Evolutionary conservation across 305 asterid species (phyloP).

Genomic region (Andrographis paniculata): DNA sequence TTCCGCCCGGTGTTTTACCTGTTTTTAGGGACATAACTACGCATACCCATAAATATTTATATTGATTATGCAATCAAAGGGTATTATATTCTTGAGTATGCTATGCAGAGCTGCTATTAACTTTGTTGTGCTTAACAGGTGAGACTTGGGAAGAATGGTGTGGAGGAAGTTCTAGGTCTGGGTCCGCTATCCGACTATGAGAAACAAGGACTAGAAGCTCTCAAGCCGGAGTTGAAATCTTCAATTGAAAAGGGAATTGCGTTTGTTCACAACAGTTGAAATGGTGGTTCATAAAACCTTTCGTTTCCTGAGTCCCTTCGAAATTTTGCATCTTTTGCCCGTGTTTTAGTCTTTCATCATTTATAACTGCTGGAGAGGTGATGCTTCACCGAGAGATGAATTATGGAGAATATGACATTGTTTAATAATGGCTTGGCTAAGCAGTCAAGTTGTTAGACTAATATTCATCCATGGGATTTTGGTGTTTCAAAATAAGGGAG

Average conservation of each 20-base stretch:
- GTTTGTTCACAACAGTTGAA: slow-evolving; percentile 32
- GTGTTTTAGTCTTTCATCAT: neutral
- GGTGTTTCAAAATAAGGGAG: no score
- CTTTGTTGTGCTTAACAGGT: slow-evolving; percentile 28
- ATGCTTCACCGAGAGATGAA: neutral
- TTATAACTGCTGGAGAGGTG: neutral
- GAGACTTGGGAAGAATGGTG: slow-evolving; percentile 60
- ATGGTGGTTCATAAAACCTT: neutral
- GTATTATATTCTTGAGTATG: slow-evolving; percentile 6
- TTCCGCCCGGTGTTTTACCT: no score
- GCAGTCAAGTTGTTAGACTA: neutral
- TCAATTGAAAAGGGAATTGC: slow-evolving; percentile 60
- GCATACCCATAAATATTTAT: no score
- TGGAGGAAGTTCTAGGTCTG: slow-evolving; percentile 59
- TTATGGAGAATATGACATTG: neutral
- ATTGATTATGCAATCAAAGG: neutral
- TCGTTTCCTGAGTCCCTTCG: neutral
- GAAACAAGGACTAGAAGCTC: slow-evolving; percentile 51
- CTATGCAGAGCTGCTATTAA: slow-evolving; percentile 22
- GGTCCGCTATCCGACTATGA: slow-evolving; percentile 47
- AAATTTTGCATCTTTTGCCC: neutral
- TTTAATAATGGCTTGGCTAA: neutral
- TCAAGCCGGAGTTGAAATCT: slow-evolving; percentile 43
- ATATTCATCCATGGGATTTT: no score
- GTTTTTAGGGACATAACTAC: no score